Evolutionary conservation across 306 rosid genomes (phyloP), one percentile per base, ranked within the genome.

Genomic region (Fagus crenata): DNA sequence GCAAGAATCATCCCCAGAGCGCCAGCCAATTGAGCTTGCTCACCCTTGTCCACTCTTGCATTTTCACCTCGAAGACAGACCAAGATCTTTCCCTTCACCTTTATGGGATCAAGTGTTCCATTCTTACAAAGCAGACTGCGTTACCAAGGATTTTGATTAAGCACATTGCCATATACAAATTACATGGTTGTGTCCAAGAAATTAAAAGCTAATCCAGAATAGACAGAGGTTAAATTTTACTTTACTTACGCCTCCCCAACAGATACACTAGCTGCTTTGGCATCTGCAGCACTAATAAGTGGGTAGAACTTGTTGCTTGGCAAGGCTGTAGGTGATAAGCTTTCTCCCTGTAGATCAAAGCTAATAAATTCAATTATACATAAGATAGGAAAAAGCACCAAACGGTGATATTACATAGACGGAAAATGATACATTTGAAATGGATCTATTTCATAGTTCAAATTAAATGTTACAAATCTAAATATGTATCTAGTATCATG

Each of bases 1-100:
- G 93, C 96, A 40, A 94, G 97, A 78, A 94, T 72, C 96, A 94
- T 89, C 75, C 97, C 98, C 22, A 79, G 90, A 18, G 97, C 98
- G 6, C 98, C 97, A 2, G 93, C 96, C 46, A 85, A 78, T 12
- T 83, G 43, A 75, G 95, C 95, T 85, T 92, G 90, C 73, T 88
- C 87, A 67, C 98, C 98, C 64, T 92, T 94, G 85, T 92, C 96
- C 36, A 87, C 96, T 82, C 98, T 90, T 35, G 95, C 92, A 81
- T 79, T 94, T 60, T 84, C 78, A 1, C 98, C 98, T 68, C 98
- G 81, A 36, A 94, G 88, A 84, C 98, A 94, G 53, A 88, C 76
- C 67, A 94, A 78, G 31, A 94, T 94, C 80, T 92, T 94, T 17
- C 97, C 97, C 87, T 88, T 87, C 36, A 84, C 98, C 85, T 92